Base-by-base conservation (phyloP, 2,329 filamentous ascomycete genomes). In the Akanthomyces dipterigenus region DNA sequence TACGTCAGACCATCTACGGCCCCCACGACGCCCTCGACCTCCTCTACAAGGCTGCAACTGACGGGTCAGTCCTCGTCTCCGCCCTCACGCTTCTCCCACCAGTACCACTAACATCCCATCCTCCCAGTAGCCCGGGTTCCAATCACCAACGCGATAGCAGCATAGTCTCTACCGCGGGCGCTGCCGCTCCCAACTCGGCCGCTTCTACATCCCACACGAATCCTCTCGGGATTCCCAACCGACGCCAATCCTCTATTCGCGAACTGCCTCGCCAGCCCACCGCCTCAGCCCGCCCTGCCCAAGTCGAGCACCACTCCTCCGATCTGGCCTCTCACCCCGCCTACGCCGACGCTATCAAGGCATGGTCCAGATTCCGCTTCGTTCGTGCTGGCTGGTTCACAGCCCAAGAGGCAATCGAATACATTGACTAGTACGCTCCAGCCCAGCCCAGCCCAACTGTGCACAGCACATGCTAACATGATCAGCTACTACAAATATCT, bases 301-400 rank as follows among this genome's bases (percentile, higher is more conserved):
- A 82, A 81, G 84, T 50, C 78, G 78, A 6, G 75, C 75, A 59
- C 69, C 80, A 53, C 75, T 74, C 77, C 65, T 68, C 79, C 45
- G 75, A 78, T 62, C 67, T 78, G 64, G 73, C 78, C 64, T 66
- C 76, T 55, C 79, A 85, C 64, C 77, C 80, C 34, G 80, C 86
- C 55, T 87, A 87, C 67, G 77, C 82, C 46, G 85, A 89, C 62
- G 93, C 93, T 0, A 77, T 96, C 63, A 87, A 86, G 68, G 89
- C 91, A n/a, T 99, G 95, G 95, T 86, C 88, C 2, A 82, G 91
- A 65, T 93, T 97, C 72, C 88, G 93, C 48, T 98, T 98, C 71
- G 93, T 98, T n/a, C 87, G 92, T 59, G 92, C 92, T 9, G 95
- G 95, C 11, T 98, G 93, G 93, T 95, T 99, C 72, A 96, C 92